Percentiles rank a stretch among this genome's conserved stretches.
Evolutionary conservation across 2,329 filamentous ascomycete genomes (phyloP).

Genomic region (Trichoderma sp.): DNA sequence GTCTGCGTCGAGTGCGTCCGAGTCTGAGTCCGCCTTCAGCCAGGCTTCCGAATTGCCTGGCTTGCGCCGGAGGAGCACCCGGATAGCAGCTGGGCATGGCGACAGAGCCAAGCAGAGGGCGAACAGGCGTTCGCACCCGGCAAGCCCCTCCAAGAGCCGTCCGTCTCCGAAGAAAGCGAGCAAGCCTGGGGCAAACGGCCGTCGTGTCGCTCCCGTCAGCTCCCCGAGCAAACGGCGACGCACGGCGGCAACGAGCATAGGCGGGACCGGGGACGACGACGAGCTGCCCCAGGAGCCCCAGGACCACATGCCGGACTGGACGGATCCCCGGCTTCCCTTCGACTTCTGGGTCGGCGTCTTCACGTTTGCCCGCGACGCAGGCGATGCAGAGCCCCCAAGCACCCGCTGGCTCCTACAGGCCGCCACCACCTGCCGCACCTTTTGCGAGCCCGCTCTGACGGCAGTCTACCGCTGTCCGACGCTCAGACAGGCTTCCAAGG

Average conservation of each 20-base stretch:
- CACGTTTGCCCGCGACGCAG: slow-evolving; percentile 61
- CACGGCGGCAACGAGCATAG: background rate
- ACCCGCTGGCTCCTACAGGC: slow-evolving; percentile 67
- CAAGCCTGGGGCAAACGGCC: background rate
- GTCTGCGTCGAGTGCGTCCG: background rate
- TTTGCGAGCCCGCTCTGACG: slow-evolving; percentile 72
- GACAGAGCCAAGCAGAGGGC: background rate
- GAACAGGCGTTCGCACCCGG: background rate
- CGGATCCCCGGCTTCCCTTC: slow-evolving; percentile 61
- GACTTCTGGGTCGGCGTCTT: slow-evolving; percentile 72
- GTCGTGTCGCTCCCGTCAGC: background rate
- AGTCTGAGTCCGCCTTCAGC: background rate
- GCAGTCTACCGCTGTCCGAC: slow-evolving; percentile 72
- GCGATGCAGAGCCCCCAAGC: slow-evolving; percentile 46
- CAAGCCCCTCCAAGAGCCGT: background rate
- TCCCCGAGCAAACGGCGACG: slow-evolving; percentile 31
- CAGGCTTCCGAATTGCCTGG: background rate
- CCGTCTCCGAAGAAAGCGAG: background rate
- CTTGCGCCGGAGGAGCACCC: slow-evolving; percentile 10
- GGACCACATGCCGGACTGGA: slow-evolving; percentile 56
- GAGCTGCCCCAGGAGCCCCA: slow-evolving; percentile 26
- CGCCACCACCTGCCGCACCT: slow-evolving; percentile 63
- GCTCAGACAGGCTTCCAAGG: slow-evolving; percentile 53
- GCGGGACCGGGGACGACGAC: slow-evolving; percentile 1
- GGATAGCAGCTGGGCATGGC: slow-evolving; percentile 6